Percentiles rank a stretch among this genome's conserved stretches.
Evolutionary conservation across 169 alveolate genomes (phyloP).

Genomic region (Eimeria sp.): DNA sequence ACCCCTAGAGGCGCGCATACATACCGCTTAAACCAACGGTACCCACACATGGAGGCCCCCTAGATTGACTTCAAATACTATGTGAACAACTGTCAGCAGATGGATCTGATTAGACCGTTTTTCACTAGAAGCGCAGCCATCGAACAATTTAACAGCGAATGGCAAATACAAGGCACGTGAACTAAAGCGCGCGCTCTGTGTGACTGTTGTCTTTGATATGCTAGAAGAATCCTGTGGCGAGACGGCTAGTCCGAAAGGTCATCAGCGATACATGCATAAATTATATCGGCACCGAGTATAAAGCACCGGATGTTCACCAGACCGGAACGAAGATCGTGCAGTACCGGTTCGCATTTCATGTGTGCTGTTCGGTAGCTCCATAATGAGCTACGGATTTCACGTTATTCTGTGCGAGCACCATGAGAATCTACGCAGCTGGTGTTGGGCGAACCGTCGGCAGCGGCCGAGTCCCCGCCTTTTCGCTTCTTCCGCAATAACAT

Average conservation of each 20-base stretch:
- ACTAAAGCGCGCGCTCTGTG: not conserved
- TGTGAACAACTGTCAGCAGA: no score
- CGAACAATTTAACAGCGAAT: not conserved
- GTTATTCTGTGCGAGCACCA: no score
- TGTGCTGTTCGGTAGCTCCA: not conserved
- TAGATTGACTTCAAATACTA: not conserved
- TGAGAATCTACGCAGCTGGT: no score
- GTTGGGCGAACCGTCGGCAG: no score
- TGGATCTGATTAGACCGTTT: not conserved
- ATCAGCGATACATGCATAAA: not conserved
- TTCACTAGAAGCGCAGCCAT: not conserved
- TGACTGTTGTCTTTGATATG: not conserved
- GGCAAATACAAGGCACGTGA: not conserved
- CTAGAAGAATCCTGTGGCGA: not conserved
- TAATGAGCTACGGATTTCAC: no score
- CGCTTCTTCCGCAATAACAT: no score
- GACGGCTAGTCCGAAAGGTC: not conserved
- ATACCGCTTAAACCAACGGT: not conserved
- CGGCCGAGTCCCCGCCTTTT: no score
- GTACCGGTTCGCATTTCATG: not conserved
- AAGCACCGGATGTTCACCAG: not conserved
- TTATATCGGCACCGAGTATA: not conserved
- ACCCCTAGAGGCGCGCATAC: not conserved
- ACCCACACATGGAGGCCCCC: not conserved
- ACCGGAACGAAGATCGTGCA: not conserved